phyloP scores from a whole-genome alignment of 2,329 filamentous ascomycete species.

The Oidium heveae region DNA sequence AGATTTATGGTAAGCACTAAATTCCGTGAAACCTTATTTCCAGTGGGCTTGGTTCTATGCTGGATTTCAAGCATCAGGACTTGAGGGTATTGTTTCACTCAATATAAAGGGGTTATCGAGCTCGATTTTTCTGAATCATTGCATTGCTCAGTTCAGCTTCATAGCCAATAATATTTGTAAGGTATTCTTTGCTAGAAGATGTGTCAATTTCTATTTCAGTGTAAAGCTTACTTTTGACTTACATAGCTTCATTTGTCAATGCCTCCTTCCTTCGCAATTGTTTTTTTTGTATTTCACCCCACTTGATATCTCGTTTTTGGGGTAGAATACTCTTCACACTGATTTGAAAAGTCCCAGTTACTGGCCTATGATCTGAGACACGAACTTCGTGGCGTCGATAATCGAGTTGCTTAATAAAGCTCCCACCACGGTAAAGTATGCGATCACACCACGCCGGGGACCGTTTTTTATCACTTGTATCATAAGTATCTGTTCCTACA shows the following conservation, averaged over 20 bases:
- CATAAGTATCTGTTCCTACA: constrained; percentile 71
- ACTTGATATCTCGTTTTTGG: constrained; percentile 35
- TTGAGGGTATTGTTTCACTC: no score
- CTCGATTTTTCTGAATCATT: no score
- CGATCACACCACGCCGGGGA: constrained; percentile 94
- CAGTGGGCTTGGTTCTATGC: no score
- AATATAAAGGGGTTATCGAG: no score
- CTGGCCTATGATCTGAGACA: constrained; percentile 79
- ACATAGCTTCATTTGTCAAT: constrained; percentile 44
- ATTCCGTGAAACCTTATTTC: no score
- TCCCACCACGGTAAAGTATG: constrained; percentile 58
- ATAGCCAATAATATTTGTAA: not conserved
- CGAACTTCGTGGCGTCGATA: constrained; percentile 75
- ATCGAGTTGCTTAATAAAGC: constrained; percentile 64
- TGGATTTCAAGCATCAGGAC: no score
- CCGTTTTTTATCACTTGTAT: constrained; percentile 82
- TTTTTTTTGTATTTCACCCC: constrained; percentile 48
- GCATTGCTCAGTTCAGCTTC: not conserved
- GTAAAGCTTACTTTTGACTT: not conserved
- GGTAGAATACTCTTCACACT: constrained; percentile 60
- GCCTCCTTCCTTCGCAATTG: constrained; percentile 48
- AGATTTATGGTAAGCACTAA: no score
- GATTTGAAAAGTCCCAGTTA: constrained; percentile 63
- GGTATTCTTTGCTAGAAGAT: not conserved
- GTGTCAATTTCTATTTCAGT: not conserved